phyloP scores from a whole-genome alignment of 371 early-diverging fungal species.

The Zopfochytrium polystomum region DNA sequence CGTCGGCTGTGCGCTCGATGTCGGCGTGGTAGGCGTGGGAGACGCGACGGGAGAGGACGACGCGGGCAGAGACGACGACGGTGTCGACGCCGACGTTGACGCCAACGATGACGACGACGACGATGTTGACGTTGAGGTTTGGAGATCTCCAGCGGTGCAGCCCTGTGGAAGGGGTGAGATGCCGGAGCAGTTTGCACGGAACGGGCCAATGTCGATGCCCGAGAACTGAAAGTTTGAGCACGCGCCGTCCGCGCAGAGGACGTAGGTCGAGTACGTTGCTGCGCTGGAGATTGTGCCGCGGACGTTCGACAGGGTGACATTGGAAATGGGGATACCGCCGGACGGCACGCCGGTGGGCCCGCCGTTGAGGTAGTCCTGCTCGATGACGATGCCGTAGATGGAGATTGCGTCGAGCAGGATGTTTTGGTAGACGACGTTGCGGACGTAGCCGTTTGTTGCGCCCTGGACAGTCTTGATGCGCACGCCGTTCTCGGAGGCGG shows the following conservation, averaged over 20 bases:
- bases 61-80: too few species aligned
- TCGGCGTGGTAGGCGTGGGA: not conserved
- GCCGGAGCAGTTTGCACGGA: not conserved
- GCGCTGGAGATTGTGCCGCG: not conserved
- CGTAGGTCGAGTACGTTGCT: not conserved
- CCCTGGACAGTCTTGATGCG: constrained; percentile 5
- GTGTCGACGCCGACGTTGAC: too few species aligned
- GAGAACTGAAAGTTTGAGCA: constrained; percentile 1
- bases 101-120: too few species aligned
- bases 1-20: not conserved
- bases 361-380: constrained; percentile 5
- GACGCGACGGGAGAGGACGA: too few species aligned
- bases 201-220: not conserved
- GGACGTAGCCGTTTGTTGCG: constrained; percentile 1
- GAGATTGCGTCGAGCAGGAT: not conserved
- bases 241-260: not conserved
- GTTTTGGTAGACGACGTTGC: not conserved
- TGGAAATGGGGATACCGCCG: not conserved
- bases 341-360: not conserved
- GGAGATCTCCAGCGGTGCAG: too few species aligned
- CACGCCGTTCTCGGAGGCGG: not conserved
- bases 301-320: not conserved
- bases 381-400: not conserved
- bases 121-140: too few species aligned
- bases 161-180: not conserved